phyloP scores from a whole-genome alignment of 176 grass and related monocot genomes.

The Cenchrus americanus region DNA sequence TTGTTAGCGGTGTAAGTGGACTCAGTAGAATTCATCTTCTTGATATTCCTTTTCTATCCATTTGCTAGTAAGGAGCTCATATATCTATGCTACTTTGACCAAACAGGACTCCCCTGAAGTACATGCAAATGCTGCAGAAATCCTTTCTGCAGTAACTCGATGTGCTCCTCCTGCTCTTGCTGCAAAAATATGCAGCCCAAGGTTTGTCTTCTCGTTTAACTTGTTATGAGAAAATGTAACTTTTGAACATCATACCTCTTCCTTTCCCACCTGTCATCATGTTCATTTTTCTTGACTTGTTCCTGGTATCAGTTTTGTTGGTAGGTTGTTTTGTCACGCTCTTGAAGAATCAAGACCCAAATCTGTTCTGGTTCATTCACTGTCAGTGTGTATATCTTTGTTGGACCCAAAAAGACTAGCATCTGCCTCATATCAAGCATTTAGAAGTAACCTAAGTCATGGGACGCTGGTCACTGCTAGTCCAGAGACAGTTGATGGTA shows the following conservation, averaged over 20 bases:
- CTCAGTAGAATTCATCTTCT: background rate
- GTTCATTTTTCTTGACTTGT: slow-evolving; percentile 27
- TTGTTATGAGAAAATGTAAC: slow-evolving; percentile 27
- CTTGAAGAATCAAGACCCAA: slow-evolving; percentile 79
- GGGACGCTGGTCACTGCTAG: slow-evolving; percentile 70
- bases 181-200: slow-evolving; percentile 77
- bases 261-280: background rate
- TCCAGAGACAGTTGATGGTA: slow-evolving; percentile 77
- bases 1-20: background rate
- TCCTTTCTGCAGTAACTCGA: slow-evolving; percentile 81
- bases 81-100: slow-evolving; percentile 23
- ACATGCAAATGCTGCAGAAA: slow-evolving; percentile 86
- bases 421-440: slow-evolving; percentile 72
- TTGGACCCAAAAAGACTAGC: slow-evolving; percentile 82
- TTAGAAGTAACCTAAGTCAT: slow-evolving; percentile 78
- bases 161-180: slow-evolving; percentile 70
- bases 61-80: slow-evolving; percentile 9
- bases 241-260: background rate
- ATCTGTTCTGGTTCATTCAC: slow-evolving; percentile 76
- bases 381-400: slow-evolving; percentile 85
- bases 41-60: background rate
- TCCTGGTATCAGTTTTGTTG: slow-evolving; percentile 71
- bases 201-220: slow-evolving; percentile 42
- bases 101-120: slow-evolving; percentile 81
- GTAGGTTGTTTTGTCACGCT: slow-evolving; percentile 72